Evolutionary conservation across 345 rosid species (phyloP), one percentile per base, ranked within the genome.

Genomic region (Hevea brasiliensis): DNA sequence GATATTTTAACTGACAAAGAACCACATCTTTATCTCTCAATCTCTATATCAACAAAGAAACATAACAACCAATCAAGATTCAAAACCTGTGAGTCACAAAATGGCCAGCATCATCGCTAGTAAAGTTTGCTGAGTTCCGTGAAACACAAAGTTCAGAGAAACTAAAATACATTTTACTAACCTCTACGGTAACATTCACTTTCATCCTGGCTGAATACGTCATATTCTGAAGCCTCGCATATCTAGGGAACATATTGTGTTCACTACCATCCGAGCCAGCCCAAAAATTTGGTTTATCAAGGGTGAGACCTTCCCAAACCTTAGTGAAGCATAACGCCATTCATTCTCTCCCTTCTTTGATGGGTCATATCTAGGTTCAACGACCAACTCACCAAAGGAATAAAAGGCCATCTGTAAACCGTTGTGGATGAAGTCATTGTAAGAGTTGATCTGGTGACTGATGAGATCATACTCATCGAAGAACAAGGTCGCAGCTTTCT

Each of bases 161-260:
- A 44, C 3, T 6, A 12, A 44, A 47, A 8, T 26, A 66, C 1
- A 20, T 14, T 40, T 29, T 59, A 55, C 23, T 88, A 77, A 88
- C 99, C 98, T 90, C 86, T 80, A 92, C 84, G 50, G 77, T 65
- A 68, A 91, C 87, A 59, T 82, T 76, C 10, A 91, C 86, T 79
- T 85, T 90, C 86, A 95, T 89, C 78, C 85, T 76, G 0, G 94
- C 63, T 3, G 97, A 86, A 74, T 92, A 95, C 0, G 98, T 92
- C 96, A 91, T 95, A 73, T 95, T 95, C 80, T 95, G 99, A 62
- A 95, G 92, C 61, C 97, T 83, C 0, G 97, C 93, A 79, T 89
- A 89, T 81, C 94, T 85, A 0, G 96, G 96, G 56, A 88, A 80
- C 74, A 92, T 57, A 44, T 77, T 83, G 14, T 72, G 86, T 37